phyloP scores from a whole-genome alignment of 352 stramenopile species.

The Globisporangium acanthophoron region DNA sequence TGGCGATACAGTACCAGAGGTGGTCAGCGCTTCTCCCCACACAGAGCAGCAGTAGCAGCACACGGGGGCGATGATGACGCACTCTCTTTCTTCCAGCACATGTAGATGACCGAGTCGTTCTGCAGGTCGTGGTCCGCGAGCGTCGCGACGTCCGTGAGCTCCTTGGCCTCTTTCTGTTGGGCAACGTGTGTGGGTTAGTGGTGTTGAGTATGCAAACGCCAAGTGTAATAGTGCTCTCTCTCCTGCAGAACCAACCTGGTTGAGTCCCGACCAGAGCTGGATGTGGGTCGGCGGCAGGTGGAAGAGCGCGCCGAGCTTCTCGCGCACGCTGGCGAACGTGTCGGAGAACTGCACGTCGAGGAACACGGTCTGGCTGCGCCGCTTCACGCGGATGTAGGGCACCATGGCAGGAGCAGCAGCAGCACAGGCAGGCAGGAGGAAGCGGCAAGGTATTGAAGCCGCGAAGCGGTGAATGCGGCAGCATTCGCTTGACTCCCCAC shows the following conservation, averaged over 20 bases:
- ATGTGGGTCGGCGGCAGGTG: conserved; percentile 49
- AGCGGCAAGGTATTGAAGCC: background rate
- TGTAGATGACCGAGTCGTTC: conserved; percentile 82
- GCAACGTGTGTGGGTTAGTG: background rate
- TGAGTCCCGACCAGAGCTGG: conserved; percentile 65
- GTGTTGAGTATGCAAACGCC: background rate
- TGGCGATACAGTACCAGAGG: background rate
- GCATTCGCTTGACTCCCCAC: background rate
- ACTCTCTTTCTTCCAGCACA: conserved; percentile 88
- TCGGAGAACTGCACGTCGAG: conserved; percentile 75
- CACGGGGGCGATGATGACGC: conserved; percentile 9
- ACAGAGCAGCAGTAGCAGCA: conserved; percentile 1
- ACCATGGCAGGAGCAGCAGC: conserved; percentile 16
- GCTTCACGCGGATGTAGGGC: conserved; percentile 88
- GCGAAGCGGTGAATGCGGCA: background rate
- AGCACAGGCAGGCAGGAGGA: background rate
- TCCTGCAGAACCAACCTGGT: conserved; percentile 30
- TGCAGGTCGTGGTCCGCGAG: conserved; percentile 78
- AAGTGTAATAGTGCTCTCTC: background rate
- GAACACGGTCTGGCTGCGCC: conserved; percentile 83
- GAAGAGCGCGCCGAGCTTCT: conserved; percentile 71
- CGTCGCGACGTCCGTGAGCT: conserved; percentile 72
- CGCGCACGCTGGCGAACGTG: conserved; percentile 79
- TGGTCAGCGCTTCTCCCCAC: background rate
- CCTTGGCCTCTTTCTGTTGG: conserved; percentile 58